Conservation (phyloP, 257 asterid genomes). For the Solanum peruvianum region DNA sequence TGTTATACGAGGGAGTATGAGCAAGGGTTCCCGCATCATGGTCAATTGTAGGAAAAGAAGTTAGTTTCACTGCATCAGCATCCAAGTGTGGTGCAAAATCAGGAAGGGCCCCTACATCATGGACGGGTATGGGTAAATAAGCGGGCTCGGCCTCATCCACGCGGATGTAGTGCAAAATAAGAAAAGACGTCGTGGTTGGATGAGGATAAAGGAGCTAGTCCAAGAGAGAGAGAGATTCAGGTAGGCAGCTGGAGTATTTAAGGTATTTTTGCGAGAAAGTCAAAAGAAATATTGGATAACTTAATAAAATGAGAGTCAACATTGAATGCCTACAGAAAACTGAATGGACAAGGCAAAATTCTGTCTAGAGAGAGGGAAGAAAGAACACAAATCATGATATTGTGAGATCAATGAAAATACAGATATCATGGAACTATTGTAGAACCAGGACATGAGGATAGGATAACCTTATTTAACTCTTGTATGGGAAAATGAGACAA, state of each 20-base stretch:
- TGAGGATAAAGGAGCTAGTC: not conserved
- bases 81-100: not conserved
- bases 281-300: not conserved
- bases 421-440: not conserved
- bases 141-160: not conserved
- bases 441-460: not conserved
- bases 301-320: not conserved
- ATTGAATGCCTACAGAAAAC: not conserved
- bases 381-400: not conserved
- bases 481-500: not conserved
- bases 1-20: not conserved
- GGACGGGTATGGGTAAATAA: not conserved
- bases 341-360: not conserved
- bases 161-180: not conserved
- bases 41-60: not conserved
- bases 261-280: not conserved
- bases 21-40: not conserved
- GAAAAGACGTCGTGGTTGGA: not conserved
- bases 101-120: not conserved
- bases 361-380: not conserved
- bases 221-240: not conserved
- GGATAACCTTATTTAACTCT: not conserved
- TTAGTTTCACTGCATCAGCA: not conserved
- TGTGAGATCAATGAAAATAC: not conserved
- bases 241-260: not conserved